Evolutionary conservation across 768 basidiomycete genomes (phyloP).

Genomic region (Trametes cubensis): DNA sequence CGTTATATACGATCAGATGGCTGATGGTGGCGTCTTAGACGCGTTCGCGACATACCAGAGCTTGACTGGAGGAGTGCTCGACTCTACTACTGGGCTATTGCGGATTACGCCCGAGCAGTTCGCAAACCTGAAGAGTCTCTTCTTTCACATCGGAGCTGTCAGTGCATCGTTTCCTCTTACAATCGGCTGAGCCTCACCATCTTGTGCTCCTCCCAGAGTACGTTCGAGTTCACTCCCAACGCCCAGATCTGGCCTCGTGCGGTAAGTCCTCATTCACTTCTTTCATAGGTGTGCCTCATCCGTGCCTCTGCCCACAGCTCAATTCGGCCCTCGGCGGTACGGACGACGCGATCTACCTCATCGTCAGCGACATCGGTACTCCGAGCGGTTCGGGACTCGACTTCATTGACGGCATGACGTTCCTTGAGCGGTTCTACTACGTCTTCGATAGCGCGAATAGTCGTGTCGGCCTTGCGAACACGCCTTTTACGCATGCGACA

Average conservation of each 20-base stretch:
- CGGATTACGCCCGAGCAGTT: conserved; percentile 27
- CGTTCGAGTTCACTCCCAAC: conserved; percentile 59
- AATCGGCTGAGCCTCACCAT: not conserved
- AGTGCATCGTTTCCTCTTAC: not conserved
- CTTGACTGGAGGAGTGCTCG: conserved; percentile 23
- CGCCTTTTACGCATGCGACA: conserved; percentile 38
- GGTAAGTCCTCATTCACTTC: conserved; percentile 17
- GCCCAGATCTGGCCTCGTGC: conserved; percentile 68
- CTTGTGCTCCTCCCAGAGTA: conserved; percentile 37
- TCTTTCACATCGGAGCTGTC: conserved; percentile 27
- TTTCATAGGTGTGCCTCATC: not conserved
- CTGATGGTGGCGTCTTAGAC: conserved; percentile 16
- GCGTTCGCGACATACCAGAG: conserved; percentile 30
- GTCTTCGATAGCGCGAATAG: conserved; percentile 44
- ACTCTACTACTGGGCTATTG: conserved; percentile 25
- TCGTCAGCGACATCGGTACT: conserved; percentile 42
- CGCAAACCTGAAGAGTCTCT: conserved; percentile 26
- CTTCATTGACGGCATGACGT: conserved; percentile 46
- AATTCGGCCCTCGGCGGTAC: conserved; percentile 62
- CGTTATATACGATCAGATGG: too few relatives aligned
- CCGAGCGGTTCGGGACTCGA: conserved; percentile 49
- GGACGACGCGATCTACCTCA: conserved; percentile 40
- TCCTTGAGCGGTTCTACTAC: conserved; percentile 47
- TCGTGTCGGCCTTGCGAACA: conserved; percentile 45
- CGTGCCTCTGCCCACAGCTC: conserved; percentile 34